These are phyloP conservation scores for Bipolaris bicolor DNA, from an alignment of 2,329 filamentous ascomycete genomes.

Conservation along the genomic window DNA sequence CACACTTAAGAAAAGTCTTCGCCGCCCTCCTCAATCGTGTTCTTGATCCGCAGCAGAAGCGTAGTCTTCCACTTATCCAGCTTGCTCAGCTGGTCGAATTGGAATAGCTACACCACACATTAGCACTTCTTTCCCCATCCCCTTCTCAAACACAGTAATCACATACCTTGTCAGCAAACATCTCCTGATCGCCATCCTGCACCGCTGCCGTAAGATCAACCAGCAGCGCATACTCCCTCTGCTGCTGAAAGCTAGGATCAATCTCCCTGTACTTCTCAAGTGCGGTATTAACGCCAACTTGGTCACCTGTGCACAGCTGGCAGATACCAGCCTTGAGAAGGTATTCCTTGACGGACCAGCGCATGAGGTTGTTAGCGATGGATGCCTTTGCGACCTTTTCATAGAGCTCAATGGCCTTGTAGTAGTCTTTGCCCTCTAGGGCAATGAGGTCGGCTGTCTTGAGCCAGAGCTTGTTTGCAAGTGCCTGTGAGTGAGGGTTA, in stretches of 20 bases:
- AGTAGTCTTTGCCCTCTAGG: conserved; percentile 77
- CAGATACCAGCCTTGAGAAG: conserved; percentile 93
- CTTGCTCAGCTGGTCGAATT: conserved; percentile 91
- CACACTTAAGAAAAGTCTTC: conserved; percentile 68
- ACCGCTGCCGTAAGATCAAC: conserved; percentile 76
- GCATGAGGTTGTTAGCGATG: conserved; percentile 79
- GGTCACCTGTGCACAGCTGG: conserved; percentile 76
- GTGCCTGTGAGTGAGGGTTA: conserved; percentile 52
- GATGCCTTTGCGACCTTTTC: conserved; percentile 81
- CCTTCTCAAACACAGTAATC: conserved; percentile 43
- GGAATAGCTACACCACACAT: conserved; percentile 63
- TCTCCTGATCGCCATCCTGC: conserved; percentile 78
- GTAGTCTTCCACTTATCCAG: conserved; percentile 98
- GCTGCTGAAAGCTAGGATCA: conserved; percentile 69
- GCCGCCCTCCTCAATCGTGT: conserved; percentile 73
- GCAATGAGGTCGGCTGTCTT: conserved; percentile 90
- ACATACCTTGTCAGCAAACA: conserved; percentile 74
- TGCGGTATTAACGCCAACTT: conserved; percentile 78
- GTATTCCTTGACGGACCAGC: conserved; percentile 80
- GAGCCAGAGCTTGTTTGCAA: conserved; percentile 92
- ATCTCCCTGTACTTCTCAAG: conserved; percentile 80
- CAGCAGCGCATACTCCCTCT: conserved; percentile 82
- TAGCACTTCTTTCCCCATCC: not conserved
- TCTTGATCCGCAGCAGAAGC: conserved; percentile 81
- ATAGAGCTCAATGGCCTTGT: conserved; percentile 59